Conservation (phyloP, 768 basidiomycete species). For the Gloeopeniophorella convolvens region DNA sequence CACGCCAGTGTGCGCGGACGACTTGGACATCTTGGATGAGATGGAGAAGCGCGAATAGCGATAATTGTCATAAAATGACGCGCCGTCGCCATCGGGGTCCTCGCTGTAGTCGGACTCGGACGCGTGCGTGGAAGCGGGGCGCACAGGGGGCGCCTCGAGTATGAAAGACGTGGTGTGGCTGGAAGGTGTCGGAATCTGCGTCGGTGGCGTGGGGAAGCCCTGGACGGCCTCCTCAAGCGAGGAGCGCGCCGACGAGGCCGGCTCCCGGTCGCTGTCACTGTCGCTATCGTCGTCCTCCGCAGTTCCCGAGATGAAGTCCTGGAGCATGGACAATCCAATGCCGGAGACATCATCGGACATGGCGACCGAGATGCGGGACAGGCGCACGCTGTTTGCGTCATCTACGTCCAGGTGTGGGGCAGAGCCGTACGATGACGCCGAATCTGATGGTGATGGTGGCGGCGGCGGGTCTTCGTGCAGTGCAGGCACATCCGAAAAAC, state of each 20-base stretch:
- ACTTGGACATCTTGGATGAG: constrained; percentile 36
- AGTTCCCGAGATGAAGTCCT: constrained; percentile 38
- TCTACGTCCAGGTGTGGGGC: constrained; percentile 2
- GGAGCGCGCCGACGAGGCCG: constrained; percentile 1
- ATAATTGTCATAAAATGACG: constrained; percentile 73
- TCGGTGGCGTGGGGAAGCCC: constrained; percentile 17
- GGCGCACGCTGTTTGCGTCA: background rate
- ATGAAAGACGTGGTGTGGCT: constrained; percentile 1
- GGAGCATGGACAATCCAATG: constrained; percentile 63
- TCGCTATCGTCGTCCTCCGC: constrained; percentile 25
- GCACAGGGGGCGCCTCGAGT: background rate
- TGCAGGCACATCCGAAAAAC: too few species aligned
- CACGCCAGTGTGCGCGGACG: constrained; percentile 27
- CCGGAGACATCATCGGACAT: constrained; percentile 56
- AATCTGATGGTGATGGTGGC: background rate
- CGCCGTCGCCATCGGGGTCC: constrained; percentile 67
- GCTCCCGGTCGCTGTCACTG: constrained; percentile 12
- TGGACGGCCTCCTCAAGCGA: constrained; percentile 21
- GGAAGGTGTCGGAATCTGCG: constrained; percentile 10
- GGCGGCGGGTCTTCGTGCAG: too few species aligned
- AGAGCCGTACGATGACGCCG: background rate
- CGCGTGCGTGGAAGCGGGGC: constrained; percentile 6
- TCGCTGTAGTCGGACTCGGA: constrained; percentile 26
- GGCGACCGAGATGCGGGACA: constrained; percentile 30
- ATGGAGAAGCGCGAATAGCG: constrained; percentile 61